Evolutionary conservation across 176 grass and related monocot species (phyloP).

Genomic region (Zoysia pacifica): DNA sequence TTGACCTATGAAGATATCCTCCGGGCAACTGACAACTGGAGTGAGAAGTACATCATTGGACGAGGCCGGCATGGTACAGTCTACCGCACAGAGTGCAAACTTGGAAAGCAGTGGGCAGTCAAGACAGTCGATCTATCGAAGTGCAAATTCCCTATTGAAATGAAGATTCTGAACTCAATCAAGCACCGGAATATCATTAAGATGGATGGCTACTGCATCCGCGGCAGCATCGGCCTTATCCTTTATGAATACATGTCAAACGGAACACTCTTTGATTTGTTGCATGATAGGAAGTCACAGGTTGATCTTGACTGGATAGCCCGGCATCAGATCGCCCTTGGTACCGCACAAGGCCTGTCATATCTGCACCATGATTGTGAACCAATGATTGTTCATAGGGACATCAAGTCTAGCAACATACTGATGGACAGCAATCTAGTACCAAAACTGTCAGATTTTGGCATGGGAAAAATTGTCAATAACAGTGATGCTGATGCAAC

Average conservation of each 20-base stretch:
- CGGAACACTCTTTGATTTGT: conserved; percentile 46
- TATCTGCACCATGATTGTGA: conserved; percentile 79
- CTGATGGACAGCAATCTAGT: conserved; percentile 60
- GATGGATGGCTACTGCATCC: conserved; percentile 73
- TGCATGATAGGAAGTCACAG: conserved; percentile 45
- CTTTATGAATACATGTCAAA: conserved; percentile 54
- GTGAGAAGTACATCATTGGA: conserved; percentile 64
- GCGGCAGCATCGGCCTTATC: conserved; percentile 47
- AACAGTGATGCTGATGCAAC: conserved; percentile 38
- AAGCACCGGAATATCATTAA: conserved; percentile 62
- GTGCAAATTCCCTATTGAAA: conserved; percentile 54
- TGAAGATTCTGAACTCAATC: conserved; percentile 57
- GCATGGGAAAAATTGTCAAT: conserved; percentile 48
- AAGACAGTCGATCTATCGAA: conserved; percentile 53
- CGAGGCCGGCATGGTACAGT: conserved; percentile 57
- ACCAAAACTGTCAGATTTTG: conserved; percentile 68
- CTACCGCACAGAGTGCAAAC: conserved; percentile 37
- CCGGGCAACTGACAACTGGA: conserved; percentile 53
- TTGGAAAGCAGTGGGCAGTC: conserved; percentile 58
- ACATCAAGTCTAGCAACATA: conserved; percentile 70
- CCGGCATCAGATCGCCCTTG: conserved; percentile 46
- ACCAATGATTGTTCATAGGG: conserved; percentile 66
- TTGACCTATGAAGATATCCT: conserved; percentile 55
- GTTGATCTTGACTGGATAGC: conserved; percentile 39
- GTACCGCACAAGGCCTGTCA: conserved; percentile 48